These are phyloP conservation scores for Jackrogersella multiformis DNA, from an alignment of 495 filamentous ascomycete genomes.

Conservation along the genomic window DNA sequence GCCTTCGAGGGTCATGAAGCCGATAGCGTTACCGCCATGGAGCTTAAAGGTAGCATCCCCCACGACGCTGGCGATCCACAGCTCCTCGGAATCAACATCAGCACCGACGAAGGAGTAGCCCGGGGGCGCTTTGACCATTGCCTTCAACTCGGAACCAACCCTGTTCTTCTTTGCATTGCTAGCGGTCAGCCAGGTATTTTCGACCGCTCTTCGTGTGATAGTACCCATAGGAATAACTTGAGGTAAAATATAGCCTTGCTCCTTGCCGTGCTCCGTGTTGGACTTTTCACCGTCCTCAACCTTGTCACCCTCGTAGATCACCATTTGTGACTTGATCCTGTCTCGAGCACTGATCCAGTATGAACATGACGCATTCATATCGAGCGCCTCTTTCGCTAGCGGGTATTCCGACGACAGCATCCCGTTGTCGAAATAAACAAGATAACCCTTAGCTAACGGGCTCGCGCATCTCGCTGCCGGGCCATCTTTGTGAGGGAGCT, in stretches of 20 bases:
- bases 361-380: slow-evolving; percentile 98
- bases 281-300: slow-evolving; percentile 22
- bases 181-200: slow-evolving; percentile 98
- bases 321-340: slow-evolving; percentile 90
- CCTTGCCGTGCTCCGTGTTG: slow-evolving; percentile 9
- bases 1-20: slow-evolving; percentile 98
- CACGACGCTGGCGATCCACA: slow-evolving; percentile 97
- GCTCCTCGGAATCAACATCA: slow-evolving; percentile 97
- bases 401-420: slow-evolving; percentile 84
- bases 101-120: slow-evolving; percentile 95
- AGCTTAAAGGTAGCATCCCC: slow-evolving; percentile 93
- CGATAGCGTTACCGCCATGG: slow-evolving; percentile 94
- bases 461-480: slow-evolving; percentile 82
- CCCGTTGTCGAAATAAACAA: slow-evolving; percentile 89
- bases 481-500: slow-evolving; percentile 95
- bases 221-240: slow-evolving; percentile 99
- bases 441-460: slow-evolving; percentile 90
- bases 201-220: slow-evolving; percentile 93
- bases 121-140: slow-evolving; percentile 91
- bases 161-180: slow-evolving; percentile 96
- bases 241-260: slow-evolving; percentile 86
- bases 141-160: slow-evolving; percentile 96
- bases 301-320: slow-evolving; percentile 80
- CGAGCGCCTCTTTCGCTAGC: slow-evolving; percentile 90
- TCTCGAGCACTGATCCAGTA: slow-evolving; percentile 98